A percentile compares a stretch with the other conserved stretches of the same genome.
Evolutionary conservation across 768 basidiomycete genomes (phyloP).

Genomic region (Dendrothele bispora): DNA sequence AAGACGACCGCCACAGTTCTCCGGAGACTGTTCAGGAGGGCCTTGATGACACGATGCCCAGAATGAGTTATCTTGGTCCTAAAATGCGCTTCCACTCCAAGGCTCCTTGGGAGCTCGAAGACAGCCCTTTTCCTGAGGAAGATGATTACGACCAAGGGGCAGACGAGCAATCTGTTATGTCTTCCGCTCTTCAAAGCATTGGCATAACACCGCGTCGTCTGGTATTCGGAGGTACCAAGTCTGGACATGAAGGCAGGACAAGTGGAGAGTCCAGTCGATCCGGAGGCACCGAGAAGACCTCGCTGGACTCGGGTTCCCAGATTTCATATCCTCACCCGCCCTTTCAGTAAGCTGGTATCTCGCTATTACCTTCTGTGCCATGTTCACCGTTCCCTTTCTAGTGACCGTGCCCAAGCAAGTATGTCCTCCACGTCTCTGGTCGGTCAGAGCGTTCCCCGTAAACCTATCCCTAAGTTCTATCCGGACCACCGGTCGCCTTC

Average conservation of each 20-base stretch:
- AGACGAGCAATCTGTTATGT: slow-evolving; percentile 25
- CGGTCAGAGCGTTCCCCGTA: slow-evolving; percentile 34
- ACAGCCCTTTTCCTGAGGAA: slow-evolving; percentile 43
- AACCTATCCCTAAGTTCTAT: slow-evolving; percentile 41
- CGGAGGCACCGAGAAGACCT: slow-evolving; percentile 48
- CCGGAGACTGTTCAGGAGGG: slow-evolving; percentile 33
- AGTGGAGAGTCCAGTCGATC: slow-evolving; percentile 66
- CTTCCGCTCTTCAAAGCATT: slow-evolving; percentile 19
- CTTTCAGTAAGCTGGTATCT: slow-evolving; percentile 64
- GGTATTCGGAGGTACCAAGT: slow-evolving; percentile 45
- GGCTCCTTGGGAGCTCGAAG: slow-evolving; percentile 79
- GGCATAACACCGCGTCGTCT: slow-evolving; percentile 22
- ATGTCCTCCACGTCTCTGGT: slow-evolving; percentile 56
- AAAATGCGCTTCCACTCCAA: slow-evolving; percentile 81
- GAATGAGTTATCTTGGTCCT: slow-evolving; percentile 77
- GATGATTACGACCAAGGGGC: slow-evolving; percentile 42
- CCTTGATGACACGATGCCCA: slow-evolving; percentile 40
- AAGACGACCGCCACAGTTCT: slow-evolving; percentile 30
- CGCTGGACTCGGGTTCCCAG: slow-evolving; percentile 58
- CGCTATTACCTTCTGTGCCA: slow-evolving; percentile 7
- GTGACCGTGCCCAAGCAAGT: slow-evolving; percentile 61
- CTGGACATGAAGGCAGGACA: slow-evolving; percentile 40
- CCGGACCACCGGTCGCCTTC: slow-evolving; percentile 30
- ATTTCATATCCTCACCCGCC: slow-evolving; percentile 52
- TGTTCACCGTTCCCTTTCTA: slow-evolving; percentile 21